Conservation (phyloP, 202 grass and related monocot genomes). For the Schoenoplectus triqueter region DNA sequence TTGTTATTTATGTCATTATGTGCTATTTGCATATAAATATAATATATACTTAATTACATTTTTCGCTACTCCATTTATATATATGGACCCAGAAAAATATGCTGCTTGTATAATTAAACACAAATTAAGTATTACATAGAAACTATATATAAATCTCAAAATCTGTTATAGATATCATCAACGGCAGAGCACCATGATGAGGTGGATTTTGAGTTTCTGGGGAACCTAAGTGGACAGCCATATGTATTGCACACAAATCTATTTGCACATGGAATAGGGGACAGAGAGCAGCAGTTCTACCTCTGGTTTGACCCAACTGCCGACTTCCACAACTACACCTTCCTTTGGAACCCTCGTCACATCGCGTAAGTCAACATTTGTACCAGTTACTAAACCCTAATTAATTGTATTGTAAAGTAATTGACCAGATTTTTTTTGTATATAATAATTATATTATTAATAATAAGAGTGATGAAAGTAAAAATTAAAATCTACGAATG, state of each 20-base stretch:
- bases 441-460: too few species aligned
- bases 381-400: neutral
- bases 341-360: constrained; percentile 61
- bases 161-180: constrained; percentile 46
- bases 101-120: too few species aligned
- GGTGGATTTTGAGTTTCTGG: constrained; percentile 74
- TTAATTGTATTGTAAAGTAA: neutral
- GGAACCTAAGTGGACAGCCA: constrained; percentile 61
- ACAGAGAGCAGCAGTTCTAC: constrained; percentile 73
- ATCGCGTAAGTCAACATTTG: constrained; percentile 47
- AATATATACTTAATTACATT: neutral
- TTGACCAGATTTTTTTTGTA: too few species aligned
- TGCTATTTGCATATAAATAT: neutral
- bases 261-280: constrained; percentile 52
- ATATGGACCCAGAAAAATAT: neutral
- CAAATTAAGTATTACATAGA: neutral
- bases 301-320: constrained; percentile 78
- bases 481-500: too few species aligned
- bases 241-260: constrained; percentile 77
- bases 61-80: neutral
- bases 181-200: constrained; percentile 53
- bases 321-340: constrained; percentile 73
- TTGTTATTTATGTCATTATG: neutral
- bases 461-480: too few species aligned
- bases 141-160: too few species aligned